Conservation (phyloP, 2,329 filamentous ascomycete genomes). For the Arthrocladium fulminans region DNA sequence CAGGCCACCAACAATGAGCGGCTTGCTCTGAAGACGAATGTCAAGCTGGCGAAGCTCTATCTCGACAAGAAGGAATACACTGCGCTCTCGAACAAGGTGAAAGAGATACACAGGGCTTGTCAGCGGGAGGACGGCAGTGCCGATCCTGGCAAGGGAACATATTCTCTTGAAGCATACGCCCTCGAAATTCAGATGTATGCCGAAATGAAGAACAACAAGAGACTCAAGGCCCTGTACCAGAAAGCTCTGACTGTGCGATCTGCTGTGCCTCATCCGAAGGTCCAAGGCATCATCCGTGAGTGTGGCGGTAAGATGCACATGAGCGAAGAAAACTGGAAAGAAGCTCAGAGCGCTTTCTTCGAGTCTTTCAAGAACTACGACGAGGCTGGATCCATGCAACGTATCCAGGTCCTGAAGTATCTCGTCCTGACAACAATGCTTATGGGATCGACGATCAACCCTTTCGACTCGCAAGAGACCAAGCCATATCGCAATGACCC, state of each 20-base stretch:
- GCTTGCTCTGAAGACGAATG: slow-evolving; percentile 95
- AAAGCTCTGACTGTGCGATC: slow-evolving; percentile 85
- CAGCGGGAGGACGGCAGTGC: slow-evolving; percentile 78
- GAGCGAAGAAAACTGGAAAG: slow-evolving; percentile 99
- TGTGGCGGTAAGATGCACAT: slow-evolving; percentile 99
- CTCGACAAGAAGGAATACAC: slow-evolving; percentile 84
- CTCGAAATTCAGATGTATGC: slow-evolving; percentile 98
- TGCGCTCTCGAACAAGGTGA: slow-evolving; percentile 70
- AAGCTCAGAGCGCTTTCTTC: slow-evolving; percentile 94
- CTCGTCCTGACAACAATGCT: slow-evolving; percentile 94
- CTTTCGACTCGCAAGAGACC: slow-evolving; percentile 96
- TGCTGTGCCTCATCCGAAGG: slow-evolving; percentile 96
- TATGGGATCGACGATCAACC: slow-evolving; percentile 97
- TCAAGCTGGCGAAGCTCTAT: slow-evolving; percentile 86
- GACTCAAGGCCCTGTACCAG: slow-evolving; percentile 86
- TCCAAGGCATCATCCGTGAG: slow-evolving; percentile 98
- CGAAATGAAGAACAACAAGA: slow-evolving; percentile 94
- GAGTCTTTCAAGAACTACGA: slow-evolving; percentile 99
- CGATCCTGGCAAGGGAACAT: slow-evolving; percentile 92
- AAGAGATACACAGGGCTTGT: slow-evolving; percentile 81
- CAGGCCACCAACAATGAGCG: slow-evolving; percentile 96
- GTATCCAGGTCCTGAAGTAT: slow-evolving; percentile 96
- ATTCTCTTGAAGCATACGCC: slow-evolving; percentile 89
- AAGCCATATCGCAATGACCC: slow-evolving; percentile 96
- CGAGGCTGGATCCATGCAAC: slow-evolving; percentile 88